Evolutionary conservation across 2,329 filamentous ascomycete species (phyloP), one percentile per base, ranked within the genome.

Genomic region (Hypomyces rosellus): DNA sequence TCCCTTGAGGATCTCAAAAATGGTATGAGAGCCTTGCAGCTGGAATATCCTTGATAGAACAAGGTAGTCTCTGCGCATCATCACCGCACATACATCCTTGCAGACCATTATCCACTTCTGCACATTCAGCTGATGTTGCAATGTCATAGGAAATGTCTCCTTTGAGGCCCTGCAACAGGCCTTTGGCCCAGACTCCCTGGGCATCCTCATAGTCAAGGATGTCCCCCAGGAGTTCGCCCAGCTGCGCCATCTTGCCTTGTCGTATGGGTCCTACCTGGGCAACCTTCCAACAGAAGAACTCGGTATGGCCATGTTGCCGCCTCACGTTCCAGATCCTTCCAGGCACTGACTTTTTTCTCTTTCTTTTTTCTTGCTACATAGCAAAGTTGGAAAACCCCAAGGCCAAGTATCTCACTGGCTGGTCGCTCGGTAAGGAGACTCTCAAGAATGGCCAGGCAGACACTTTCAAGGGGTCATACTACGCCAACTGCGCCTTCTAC

Each of bases 191-290:
- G 82, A 88, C 22, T 96, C 90, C 2, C 75, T 97, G 12, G 93
- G 93, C 0, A 96, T 99, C 47, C 85, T 99, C 49, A 74, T 97
- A n/a, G 91, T 99, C 44, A 89, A 87, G 64, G 88, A 90, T 64
- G 80, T 97, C 0, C 88, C 90, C 0, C 55, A 76, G 5, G 74
- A 81, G 47, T 99, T 95, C 61, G 69, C 78, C 13, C 69, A 77
- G n/a, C 72, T 96, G 40, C 81, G 93, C 54, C 80, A 80, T 52
- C 79, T 80, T 53, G 78, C 95, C 2, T 77, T 99, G 6, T 93
- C 89, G 0, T 93, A 93, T 65, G 84, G 90, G 4, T 95, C 89
- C 0, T 93, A 95, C 64, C 81, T 97, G 37, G 93, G 88, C 34
- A 90, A 90, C 56, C 76, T 97, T 4, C 79, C 89, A 5, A 69